Conservation (phyloP, 768 basidiomycete genomes). For the Fistulinella prunicolor region DNA sequence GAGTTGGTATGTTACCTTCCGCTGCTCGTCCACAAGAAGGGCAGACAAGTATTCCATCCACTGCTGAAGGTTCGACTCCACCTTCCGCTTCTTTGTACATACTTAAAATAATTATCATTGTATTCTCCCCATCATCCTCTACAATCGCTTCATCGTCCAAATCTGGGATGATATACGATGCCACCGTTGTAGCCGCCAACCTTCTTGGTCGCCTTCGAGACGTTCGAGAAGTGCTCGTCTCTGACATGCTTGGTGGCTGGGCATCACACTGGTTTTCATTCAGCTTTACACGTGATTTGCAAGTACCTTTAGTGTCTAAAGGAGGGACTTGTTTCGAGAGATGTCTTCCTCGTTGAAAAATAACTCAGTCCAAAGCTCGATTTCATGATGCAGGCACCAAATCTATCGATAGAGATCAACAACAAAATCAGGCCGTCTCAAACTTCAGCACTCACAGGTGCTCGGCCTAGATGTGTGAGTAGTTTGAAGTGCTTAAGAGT, state of each 20-base stretch:
- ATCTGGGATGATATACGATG: conserved; percentile 64
- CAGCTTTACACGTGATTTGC: conserved; percentile 24
- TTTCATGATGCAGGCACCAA: conserved; percentile 54
- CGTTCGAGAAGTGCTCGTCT: conserved; percentile 20
- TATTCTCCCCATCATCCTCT: conserved; percentile 36
- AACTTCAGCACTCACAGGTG: conserved; percentile 45
- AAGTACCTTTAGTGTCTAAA: conserved; percentile 21
- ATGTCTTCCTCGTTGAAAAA: conserved; percentile 67
- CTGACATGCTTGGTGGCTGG: conserved; percentile 14
- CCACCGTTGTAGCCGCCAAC: conserved; percentile 47
- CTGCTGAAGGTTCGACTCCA: conserved; percentile 48
- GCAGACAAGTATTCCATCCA: conserved; percentile 68
- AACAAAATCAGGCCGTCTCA: not conserved
- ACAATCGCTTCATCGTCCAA: conserved; percentile 65
- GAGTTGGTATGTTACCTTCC: conserved; percentile 48
- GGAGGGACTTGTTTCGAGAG: conserved; percentile 35
- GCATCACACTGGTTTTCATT: conserved; percentile 30
- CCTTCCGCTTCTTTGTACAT: conserved; percentile 37
- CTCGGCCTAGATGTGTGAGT: conserved; percentile 67
- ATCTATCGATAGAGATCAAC: conserved; percentile 35
- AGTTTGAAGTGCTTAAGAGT: conserved; percentile 76
- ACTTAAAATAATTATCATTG: conserved; percentile 28
- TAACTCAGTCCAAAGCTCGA: conserved; percentile 65
- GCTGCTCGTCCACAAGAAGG: conserved; percentile 62
- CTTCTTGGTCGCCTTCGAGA: conserved; percentile 59